These are phyloP conservation scores for Sequoia sempervirens DNA, from an alignment of 75 land plant genomes.

Conservation along the genomic window DNA sequence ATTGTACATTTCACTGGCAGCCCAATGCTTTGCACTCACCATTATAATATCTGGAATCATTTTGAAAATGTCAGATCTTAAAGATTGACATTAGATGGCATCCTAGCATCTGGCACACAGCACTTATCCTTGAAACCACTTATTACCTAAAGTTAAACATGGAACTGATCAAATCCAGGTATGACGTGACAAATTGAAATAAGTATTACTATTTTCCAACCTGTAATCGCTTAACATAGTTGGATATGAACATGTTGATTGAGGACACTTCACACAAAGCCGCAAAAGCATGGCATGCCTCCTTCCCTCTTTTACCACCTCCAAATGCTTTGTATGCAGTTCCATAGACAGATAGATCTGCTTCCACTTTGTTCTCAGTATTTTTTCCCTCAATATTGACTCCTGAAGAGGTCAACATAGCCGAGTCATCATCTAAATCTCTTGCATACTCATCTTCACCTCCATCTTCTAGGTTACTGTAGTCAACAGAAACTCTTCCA, in stretches of 20 bases:
- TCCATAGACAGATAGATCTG: slow-evolving; percentile 69
- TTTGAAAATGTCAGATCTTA: neutral
- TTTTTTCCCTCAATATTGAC: slow-evolving; percentile 11
- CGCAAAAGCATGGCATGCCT: slow-evolving; percentile 93
- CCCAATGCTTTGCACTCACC: neutral
- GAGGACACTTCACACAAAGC: slow-evolving; percentile 90
- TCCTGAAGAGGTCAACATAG: slow-evolving; percentile 24
- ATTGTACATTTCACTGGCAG: neutral
- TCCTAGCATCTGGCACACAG: neutral
- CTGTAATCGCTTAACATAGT: slow-evolving; percentile 91
- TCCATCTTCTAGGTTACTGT: slow-evolving; percentile 23
- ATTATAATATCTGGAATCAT: neutral
- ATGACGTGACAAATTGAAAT: neutral
- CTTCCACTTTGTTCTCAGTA: neutral
- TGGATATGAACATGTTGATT: slow-evolving; percentile 85
- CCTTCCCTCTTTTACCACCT: slow-evolving; percentile 58
- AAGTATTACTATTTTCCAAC: slow-evolving; percentile 29
- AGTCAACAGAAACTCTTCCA: slow-evolving; percentile 73
- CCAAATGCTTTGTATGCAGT: slow-evolving; percentile 78
- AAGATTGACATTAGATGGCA: neutral
- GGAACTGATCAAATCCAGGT: neutral
- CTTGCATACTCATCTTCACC: slow-evolving; percentile 9
- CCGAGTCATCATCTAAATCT: slow-evolving; percentile 15
- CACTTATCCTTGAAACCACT: neutral
- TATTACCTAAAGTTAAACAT: neutral